phyloP scores from a whole-genome alignment of 176 grass and related monocot genomes.

The Aegilops speltoides region DNA sequence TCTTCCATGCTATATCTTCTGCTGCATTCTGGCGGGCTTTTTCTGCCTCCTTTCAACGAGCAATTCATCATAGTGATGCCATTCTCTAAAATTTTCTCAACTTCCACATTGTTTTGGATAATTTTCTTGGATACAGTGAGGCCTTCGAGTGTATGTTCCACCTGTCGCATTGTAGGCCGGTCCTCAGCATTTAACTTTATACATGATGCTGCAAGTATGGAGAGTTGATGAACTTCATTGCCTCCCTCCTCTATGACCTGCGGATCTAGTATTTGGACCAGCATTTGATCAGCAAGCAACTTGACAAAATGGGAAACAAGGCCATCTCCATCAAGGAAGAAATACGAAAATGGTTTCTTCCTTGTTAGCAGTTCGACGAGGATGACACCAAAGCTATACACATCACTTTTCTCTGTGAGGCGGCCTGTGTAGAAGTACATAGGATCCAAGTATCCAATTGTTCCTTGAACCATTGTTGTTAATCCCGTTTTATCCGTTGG shows the following conservation, averaged over 20 bases:
- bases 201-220: background rate
- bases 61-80: background rate
- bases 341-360: background rate
- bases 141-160: background rate
- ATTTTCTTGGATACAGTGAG: background rate
- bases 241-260: background rate
- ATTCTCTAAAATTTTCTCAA: background rate
- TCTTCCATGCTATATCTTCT: background rate
- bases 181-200: background rate
- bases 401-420: background rate
- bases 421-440: background rate
- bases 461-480: slow-evolving; percentile 1
- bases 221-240: background rate
- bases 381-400: background rate
- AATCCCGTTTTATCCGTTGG: background rate
- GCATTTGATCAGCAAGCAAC: background rate
- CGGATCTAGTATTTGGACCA: background rate
- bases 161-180: background rate
- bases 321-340: background rate
- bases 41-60: background rate
- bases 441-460: background rate
- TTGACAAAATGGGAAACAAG: background rate
- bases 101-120: background rate
- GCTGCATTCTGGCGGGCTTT: background rate
- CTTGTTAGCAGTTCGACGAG: background rate